A percentile compares a stretch with the other conserved stretches of the same genome.
Evolutionary conservation across 2,329 filamentous ascomycete species (phyloP).

Genomic region (Rhytidhysteron rufulum): DNA sequence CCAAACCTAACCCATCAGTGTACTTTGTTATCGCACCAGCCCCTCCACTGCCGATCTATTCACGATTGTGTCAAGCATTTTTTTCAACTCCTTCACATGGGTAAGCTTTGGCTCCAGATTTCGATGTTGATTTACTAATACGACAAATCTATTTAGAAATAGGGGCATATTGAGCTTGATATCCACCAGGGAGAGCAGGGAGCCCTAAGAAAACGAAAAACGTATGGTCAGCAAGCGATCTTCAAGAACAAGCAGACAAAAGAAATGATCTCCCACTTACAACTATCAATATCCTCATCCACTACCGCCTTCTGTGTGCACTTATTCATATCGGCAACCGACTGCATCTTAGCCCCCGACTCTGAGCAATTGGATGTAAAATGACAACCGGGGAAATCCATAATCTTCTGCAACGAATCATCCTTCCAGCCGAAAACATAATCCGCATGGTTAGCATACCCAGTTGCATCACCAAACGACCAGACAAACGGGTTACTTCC

Average conservation of each 20-base stretch:
- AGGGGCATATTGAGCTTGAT: conserved; percentile 7
- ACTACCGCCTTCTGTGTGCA: conserved; percentile 13
- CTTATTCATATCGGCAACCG: conserved; percentile 17
- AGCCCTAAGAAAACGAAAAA: conserved; percentile 8
- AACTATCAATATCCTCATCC: conserved; percentile 19
- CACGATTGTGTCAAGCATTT: too few species aligned
- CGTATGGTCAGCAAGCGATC: neutral
- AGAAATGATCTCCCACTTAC: conserved; percentile 10
- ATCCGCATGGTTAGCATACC: conserved; percentile 17
- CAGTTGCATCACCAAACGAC: conserved; percentile 15
- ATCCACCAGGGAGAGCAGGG: conserved; percentile 9
- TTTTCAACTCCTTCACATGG: neutral
- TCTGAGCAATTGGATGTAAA: conserved; percentile 18
- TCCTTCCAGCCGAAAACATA: conserved; percentile 19
- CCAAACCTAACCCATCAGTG: too few species aligned
- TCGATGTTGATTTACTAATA: neutral
- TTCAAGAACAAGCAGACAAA: neutral
- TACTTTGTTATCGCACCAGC: too few species aligned
- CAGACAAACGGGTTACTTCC: conserved; percentile 18
- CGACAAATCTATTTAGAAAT: conserved; percentile 5
- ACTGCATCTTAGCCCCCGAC: conserved; percentile 14
- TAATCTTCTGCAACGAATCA: conserved; percentile 15
- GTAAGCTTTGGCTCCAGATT: neutral
- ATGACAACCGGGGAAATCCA: conserved; percentile 17
- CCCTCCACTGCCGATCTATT: too few species aligned